phyloP scores from a whole-genome alignment of 176 grass and related monocot genomes.

The Hsuehochloa calcarea region DNA sequence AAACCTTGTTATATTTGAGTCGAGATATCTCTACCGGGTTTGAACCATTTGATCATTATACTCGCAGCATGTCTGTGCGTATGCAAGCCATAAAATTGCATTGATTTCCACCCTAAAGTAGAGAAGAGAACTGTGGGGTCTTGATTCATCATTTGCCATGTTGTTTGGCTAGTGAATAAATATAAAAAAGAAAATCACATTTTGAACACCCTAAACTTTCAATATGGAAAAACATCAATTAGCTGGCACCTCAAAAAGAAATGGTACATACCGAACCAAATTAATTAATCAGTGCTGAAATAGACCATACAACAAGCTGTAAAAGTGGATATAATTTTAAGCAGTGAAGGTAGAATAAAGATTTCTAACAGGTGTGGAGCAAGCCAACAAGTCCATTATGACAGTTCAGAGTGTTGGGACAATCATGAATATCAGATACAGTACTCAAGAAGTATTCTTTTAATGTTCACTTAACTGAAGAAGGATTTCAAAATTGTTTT shows the following conservation, averaged over 20 bases:
- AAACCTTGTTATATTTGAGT: constrained; percentile 44
- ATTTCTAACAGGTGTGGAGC: constrained; percentile 27
- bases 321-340: constrained; percentile 20
- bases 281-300: constrained; percentile 7
- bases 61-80: neutral
- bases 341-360: constrained; percentile 3
- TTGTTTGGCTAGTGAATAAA: neutral
- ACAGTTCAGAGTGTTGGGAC: constrained; percentile 3
- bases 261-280: neutral
- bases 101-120: neutral
- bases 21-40: constrained; percentile 10
- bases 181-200: neutral
- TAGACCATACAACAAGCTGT: constrained; percentile 33
- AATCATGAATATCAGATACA: constrained; percentile 18
- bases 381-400: neutral
- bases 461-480: neutral
- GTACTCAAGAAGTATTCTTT: neutral
- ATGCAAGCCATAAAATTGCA: constrained; percentile 4
- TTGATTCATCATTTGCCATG: neutral
- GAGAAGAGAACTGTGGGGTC: neutral
- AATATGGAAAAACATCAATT: neutral
- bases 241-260: neutral
- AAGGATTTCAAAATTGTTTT: neutral
- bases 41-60: constrained; percentile 17
- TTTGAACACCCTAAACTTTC: constrained; percentile 7